Conservation (phyloP, 345 rosid species). For the Hibiscus syriacus region DNA sequence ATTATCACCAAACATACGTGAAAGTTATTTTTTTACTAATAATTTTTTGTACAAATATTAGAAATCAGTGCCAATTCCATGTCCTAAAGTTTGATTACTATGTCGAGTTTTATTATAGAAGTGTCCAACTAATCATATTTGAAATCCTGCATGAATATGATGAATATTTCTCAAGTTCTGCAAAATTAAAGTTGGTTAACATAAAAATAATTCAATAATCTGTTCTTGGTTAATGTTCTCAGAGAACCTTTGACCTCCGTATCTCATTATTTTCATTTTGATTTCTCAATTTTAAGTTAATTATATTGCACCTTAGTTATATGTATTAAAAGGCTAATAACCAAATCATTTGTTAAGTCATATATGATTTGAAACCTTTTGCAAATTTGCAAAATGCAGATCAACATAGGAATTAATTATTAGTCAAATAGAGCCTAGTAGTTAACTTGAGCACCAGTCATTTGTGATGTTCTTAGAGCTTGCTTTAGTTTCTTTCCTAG, state of each 20-base stretch:
- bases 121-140: neutral
- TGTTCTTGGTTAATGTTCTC: neutral
- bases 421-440: neutral
- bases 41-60: too few relatives aligned
- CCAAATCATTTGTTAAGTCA: conserved; percentile 1
- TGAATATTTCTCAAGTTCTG: neutral
- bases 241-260: neutral
- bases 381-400: neutral
- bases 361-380: neutral
- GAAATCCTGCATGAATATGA: neutral
- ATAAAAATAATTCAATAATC: neutral
- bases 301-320: conserved; percentile 14
- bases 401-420: neutral
- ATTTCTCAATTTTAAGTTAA: neutral
- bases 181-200: neutral
- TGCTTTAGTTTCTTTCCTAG: neutral
- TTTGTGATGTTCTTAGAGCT: neutral
- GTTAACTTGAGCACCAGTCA: neutral
- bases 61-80: too few relatives aligned
- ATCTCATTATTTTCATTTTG: neutral
- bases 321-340: conserved; percentile 73
- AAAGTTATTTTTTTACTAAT: conserved; percentile 5
- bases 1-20: neutral
- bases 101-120: neutral
- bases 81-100: neutral